Percentiles rank a stretch among this genome's conserved stretches.
Evolutionary conservation across 257 asterid genomes (phyloP).

Genomic region (Euphrasia confusa): DNA sequence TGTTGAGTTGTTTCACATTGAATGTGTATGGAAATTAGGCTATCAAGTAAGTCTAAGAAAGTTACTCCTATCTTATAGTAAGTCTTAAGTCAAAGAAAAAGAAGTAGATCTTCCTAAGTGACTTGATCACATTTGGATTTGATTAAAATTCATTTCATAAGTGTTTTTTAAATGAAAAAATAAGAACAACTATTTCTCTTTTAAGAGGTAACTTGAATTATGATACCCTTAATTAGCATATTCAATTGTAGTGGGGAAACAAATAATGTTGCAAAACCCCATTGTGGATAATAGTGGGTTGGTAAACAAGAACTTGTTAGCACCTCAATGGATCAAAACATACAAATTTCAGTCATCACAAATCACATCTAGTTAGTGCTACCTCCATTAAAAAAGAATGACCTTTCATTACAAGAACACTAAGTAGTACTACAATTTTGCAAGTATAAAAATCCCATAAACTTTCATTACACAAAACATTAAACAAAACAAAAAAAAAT

Average conservation of each 20-base stretch:
- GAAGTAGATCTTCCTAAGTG: too few relatives aligned
- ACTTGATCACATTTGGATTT: too few relatives aligned
- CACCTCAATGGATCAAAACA: neutral
- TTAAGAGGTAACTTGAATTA: too few relatives aligned
- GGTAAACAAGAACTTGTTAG: neutral
- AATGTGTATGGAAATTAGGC: too few relatives aligned
- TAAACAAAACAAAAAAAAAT: neutral
- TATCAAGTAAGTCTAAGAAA: too few relatives aligned
- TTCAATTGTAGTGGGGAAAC: neutral
- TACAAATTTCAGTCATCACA: neutral
- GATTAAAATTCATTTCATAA: too few relatives aligned
- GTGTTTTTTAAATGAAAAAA: too few relatives aligned
- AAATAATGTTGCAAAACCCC: neutral
- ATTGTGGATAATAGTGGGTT: neutral
- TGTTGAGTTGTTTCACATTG: too few relatives aligned
- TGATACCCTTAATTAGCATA: neutral
- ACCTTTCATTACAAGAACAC: neutral
- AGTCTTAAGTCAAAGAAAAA: too few relatives aligned
- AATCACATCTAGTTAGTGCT: neutral
- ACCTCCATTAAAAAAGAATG: neutral
- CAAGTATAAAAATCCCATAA: neutral
- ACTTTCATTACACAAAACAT: neutral
- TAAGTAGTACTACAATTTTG: too few relatives aligned
- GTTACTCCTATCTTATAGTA: too few relatives aligned
- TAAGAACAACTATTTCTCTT: too few relatives aligned